Percentiles rank a stretch among this genome's conserved stretches.
These are phyloP conservation scores for Aschersonia sp. DNA, from an alignment of 2,329 filamentous ascomycete genomes.

Conservation along the genomic window DNA sequence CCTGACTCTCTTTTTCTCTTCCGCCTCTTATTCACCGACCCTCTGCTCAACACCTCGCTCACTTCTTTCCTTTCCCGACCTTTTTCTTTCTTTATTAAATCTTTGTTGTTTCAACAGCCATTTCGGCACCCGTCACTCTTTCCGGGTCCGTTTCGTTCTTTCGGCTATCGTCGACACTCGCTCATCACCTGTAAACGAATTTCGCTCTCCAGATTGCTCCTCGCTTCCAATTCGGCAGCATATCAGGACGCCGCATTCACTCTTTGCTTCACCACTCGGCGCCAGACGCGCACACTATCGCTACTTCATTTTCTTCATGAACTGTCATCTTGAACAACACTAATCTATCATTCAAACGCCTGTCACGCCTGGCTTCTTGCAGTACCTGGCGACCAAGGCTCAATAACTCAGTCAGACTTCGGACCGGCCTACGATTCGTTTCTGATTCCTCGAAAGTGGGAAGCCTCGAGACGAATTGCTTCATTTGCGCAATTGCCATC, in stretches of 20 bases:
- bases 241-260: not conserved
- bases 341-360: not conserved
- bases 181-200: conserved; percentile 3
- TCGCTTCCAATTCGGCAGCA: not conserved
- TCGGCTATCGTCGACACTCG: conserved; percentile 14
- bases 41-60: conserved; percentile 7
- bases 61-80: conserved; percentile 18
- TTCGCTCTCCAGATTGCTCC: conserved; percentile 2
- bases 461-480: too few relatives aligned
- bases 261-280: not conserved
- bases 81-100: conserved; percentile 27
- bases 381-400: not conserved
- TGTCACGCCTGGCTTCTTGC: not conserved
- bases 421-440: too few relatives aligned
- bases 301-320: conserved; percentile 2
- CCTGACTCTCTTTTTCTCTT: conserved; percentile 17
- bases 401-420: not conserved
- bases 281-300: conserved; percentile 1
- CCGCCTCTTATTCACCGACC: conserved; percentile 18
- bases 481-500: too few relatives aligned
- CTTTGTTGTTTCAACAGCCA: conserved; percentile 28
- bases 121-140: conserved; percentile 36
- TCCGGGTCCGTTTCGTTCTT: conserved; percentile 32
- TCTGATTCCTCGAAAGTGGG: too few relatives aligned
- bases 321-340: not conserved